Conservation (phyloP, 306 rosid genomes). For the Vicia faba region DNA sequence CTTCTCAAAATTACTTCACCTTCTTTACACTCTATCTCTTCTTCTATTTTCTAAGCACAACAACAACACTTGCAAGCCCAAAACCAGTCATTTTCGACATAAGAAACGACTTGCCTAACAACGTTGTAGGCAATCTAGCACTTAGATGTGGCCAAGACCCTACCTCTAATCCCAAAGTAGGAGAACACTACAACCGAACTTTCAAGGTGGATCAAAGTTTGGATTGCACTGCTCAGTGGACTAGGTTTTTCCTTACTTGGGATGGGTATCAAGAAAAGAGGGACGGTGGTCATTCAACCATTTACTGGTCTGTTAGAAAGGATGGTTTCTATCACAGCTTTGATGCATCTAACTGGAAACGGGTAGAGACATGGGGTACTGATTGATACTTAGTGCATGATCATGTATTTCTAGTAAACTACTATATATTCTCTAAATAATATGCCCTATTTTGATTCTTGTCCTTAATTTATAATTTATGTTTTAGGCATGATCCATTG, state of each 20-base stretch:
- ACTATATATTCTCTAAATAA: too few species aligned
- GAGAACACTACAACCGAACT: neutral
- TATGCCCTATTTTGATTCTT: too few species aligned
- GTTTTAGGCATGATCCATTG: too few species aligned
- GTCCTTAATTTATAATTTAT: too few species aligned
- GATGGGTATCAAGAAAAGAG: neutral
- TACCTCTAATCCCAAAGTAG: neutral
- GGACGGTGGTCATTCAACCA: neutral
- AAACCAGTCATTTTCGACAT: neutral
- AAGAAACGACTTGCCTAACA: neutral
- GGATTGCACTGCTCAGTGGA: neutral
- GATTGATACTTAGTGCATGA: too few species aligned
- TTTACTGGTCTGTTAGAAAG: neutral
- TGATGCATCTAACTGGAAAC: neutral
- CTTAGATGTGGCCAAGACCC: neutral
- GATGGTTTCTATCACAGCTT: neutral
- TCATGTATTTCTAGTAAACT: too few species aligned
- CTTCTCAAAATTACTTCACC: neutral
- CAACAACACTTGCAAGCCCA: neutral
- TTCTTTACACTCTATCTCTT: neutral
- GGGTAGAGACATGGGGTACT: neutral
- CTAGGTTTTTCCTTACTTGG: neutral
- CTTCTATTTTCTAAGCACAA: neutral
- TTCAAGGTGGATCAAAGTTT: neutral
- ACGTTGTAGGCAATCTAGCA: neutral